Evolutionary conservation across 1,139 yeast genomes (phyloP).

Genomic region (Hyphopichia buzzinii): DNA sequence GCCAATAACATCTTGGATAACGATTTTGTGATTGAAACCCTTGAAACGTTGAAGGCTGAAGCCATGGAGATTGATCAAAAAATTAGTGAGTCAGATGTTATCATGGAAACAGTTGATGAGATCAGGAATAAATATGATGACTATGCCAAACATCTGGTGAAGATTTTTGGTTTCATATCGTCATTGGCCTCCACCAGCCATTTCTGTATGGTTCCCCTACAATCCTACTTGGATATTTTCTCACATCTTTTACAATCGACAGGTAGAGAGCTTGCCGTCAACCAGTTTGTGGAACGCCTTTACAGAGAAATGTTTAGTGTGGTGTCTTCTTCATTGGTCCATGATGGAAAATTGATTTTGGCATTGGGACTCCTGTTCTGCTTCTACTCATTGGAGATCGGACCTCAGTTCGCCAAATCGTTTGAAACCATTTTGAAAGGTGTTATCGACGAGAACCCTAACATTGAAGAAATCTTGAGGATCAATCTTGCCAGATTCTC

Average conservation of each 20-base stretch:
- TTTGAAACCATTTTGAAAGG: slow-evolving; percentile 8
- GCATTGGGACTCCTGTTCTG: slow-evolving; percentile 36
- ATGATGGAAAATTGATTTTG: slow-evolving; percentile 46
- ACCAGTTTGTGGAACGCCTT: slow-evolving; percentile 29
- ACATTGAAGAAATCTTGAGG: slow-evolving; percentile 5
- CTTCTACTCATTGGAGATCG: slow-evolving; percentile 26
- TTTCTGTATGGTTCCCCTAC: slow-evolving; percentile 60
- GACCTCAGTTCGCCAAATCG: slow-evolving; percentile 18
- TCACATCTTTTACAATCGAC: slow-evolving; percentile 28
- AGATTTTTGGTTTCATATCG: slow-evolving; percentile 47
- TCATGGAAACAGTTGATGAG: slow-evolving; percentile 53
- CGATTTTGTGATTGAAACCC: slow-evolving; percentile 53
- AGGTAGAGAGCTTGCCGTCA: slow-evolving; percentile 16
- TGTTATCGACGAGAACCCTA: background rate
- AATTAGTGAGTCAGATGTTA: slow-evolving; percentile 50
- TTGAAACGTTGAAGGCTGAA: slow-evolving; percentile 67
- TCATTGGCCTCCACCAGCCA: slow-evolving; percentile 39
- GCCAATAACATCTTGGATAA: slow-evolving; percentile 71
- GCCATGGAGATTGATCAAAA: slow-evolving; percentile 54
- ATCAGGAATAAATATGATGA: slow-evolving; percentile 47
- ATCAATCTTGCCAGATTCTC: slow-evolving; percentile 3
- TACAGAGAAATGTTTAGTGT: slow-evolving; percentile 47
- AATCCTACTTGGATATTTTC: slow-evolving; percentile 44
- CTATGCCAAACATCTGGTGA: slow-evolving; percentile 55
- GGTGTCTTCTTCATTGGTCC: slow-evolving; percentile 50